Evolutionary conservation across 371 early-diverging fungal species (phyloP), one percentile per base, ranked within the genome.

Genomic region (Encephalitozoon hellem): DNA sequence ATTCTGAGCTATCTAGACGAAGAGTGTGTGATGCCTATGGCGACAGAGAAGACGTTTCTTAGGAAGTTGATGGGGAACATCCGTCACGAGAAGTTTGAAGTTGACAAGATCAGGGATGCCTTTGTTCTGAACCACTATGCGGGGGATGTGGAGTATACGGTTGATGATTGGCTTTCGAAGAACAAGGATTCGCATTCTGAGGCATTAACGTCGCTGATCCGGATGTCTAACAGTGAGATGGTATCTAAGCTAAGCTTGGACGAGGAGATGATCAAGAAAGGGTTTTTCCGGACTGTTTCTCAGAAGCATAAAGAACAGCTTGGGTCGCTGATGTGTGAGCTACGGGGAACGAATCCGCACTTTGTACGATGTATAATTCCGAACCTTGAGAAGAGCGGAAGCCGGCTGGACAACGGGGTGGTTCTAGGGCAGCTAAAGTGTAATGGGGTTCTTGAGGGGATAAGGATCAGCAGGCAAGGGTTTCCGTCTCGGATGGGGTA

Each of bases 281-380:
- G 94, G 18, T 59, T 77, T 80, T 86, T 85, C 80, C 83, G 79
- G 71, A 98, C 99, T 0, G 97, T 96, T 0, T 90, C 91, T 0
- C 95, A 95, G 84, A 87, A 90, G 21, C 97, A 98, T 85, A 95
- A 94, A 84, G 94, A 96, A 77, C 94, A 94, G 78, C 87, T 99
- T 41, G 83, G 85, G 18, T 84, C 88, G 12, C 86, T 99, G 34
- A 94, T 99, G 94, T 86, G 87, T 9, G 91, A 91, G 72, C 87
- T 99, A 2, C 88, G 90, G 77, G 87, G 88, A 32, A 97, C 97
- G 0, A 88, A 92, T 65, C 98, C 99, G 4, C 97, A 96, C 85
- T 99, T 97, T 88, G 96, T 99, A 9, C 91, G 98, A 43, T 99
- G 99, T 87, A 97, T 99, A 69, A 84, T 97, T 47, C 99, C 99